Evolutionary conservation across 2,329 filamentous ascomycete species (phyloP).

Genomic region (Pestalotiopsis sp.): DNA sequence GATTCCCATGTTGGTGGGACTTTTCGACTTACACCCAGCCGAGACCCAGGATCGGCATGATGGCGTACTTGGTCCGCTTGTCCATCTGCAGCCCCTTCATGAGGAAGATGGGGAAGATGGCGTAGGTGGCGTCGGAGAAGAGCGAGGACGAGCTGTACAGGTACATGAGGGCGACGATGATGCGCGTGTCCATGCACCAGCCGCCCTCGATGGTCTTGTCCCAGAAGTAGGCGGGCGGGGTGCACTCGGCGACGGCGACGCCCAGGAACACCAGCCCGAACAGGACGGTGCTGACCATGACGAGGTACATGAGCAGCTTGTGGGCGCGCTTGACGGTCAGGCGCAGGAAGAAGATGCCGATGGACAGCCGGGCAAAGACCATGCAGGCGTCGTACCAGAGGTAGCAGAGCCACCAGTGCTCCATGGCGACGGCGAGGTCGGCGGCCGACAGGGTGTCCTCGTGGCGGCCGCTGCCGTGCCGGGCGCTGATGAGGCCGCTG

Average conservation of each 20-base stretch:
- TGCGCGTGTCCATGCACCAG: constrained; percentile 28
- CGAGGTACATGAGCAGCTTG: constrained; percentile 19
- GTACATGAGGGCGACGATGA: constrained; percentile 47
- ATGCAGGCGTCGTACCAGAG: constrained; percentile 20
- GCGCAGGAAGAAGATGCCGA: constrained; percentile 23
- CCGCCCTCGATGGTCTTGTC: constrained; percentile 18
- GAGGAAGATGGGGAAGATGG: constrained; percentile 51
- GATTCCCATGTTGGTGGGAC: neutral
- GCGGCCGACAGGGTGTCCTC: neutral
- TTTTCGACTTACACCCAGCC: constrained; percentile 39
- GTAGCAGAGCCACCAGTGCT: constrained; percentile 19
- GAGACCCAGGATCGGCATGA: constrained; percentile 49
- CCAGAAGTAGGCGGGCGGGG: constrained; percentile 23
- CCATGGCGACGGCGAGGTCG: neutral
- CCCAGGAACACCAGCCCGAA: constrained; percentile 21
- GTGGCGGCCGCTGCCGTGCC: neutral
- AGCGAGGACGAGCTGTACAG: constrained; percentile 46
- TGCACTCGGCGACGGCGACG: constrained; percentile 22
- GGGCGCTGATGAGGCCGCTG: constrained; percentile 2
- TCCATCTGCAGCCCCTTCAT: constrained; percentile 52
- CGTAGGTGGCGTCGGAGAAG: constrained; percentile 53
- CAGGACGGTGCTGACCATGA: constrained; percentile 17
- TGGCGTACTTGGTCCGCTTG: constrained; percentile 43
- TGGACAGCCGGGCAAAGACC: constrained; percentile 21
- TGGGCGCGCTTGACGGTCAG: constrained; percentile 19